phyloP scores from a whole-genome alignment of 2,329 filamentous ascomycete genomes.

The Fusarium humuli region DNA sequence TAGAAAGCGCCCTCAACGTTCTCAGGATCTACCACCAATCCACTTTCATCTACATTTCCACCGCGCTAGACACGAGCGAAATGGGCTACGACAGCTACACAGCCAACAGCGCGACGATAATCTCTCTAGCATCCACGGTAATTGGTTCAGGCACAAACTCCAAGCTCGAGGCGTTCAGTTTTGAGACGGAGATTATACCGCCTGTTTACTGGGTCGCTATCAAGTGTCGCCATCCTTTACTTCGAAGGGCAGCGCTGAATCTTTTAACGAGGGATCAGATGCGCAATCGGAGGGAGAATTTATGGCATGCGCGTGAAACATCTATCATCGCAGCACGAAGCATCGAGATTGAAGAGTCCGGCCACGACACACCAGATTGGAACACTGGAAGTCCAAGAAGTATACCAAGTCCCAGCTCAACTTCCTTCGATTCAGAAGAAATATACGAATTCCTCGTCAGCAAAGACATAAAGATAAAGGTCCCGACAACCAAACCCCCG shows the following conservation, averaged over 20 bases:
- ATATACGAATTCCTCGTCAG: background rate
- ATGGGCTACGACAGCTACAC: constrained; percentile 52
- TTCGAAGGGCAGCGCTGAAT: constrained; percentile 54
- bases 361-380: background rate
- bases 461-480: constrained; percentile 16
- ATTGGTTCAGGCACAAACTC: constrained; percentile 31
- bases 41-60: constrained; percentile 50
- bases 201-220: constrained; percentile 56
- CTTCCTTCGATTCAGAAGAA: background rate
- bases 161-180: constrained; percentile 51
- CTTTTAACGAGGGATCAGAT: constrained; percentile 51
- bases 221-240: constrained; percentile 57
- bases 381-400: background rate
- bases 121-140: constrained; percentile 51
- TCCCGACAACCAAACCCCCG: constrained; percentile 22
- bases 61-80: constrained; percentile 48
- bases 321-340: constrained; percentile 50
- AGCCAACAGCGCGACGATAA: constrained; percentile 52
- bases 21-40: constrained; percentile 54
- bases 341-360: constrained; percentile 53
- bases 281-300: constrained; percentile 52
- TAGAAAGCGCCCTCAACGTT: constrained; percentile 43
- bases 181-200: constrained; percentile 57
- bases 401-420: background rate
- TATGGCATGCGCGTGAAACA: constrained; percentile 53